Base-by-base conservation (phyloP, 345 rosid genomes). In the Cardamine chenopodiifolia region DNA sequence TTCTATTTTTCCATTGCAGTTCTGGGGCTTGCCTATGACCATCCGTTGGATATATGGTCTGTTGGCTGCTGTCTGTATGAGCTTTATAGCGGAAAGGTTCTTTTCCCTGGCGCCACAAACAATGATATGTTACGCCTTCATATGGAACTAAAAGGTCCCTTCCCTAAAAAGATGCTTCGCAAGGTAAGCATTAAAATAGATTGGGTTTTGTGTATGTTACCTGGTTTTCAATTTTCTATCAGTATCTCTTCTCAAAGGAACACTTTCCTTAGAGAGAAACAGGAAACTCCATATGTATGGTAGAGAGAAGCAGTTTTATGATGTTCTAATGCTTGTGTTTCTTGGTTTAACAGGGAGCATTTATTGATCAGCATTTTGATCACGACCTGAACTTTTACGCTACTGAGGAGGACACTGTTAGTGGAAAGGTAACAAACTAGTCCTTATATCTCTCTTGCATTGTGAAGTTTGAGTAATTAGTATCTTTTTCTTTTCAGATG, bases 121-220 rank as follows among this genome's bases (percentile, higher is more conserved):
- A 96, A 90, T 82, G 99, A 96, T 83, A 96, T 96, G 98, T 81
- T 96, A 67, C 96, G 99, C 44, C 95, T 96, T 81, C 98, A 92
- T 76, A 96, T 92, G 96, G 99, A 96, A 74, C 75, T 92, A 76
- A 96, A 96, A 76, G 99, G 99, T 25, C 88, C 89, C 72, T 90
- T 92, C 76, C 96, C 99, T 1, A 96, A 96, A 91, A 96, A 92
- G 86, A 88, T 96, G 98, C 88, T 96, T 57, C 92, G 90, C 62
- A 92, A 89, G 98, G 99, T 92, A 74, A 59, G 58, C 35, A 4
- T 11, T 53, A 14, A 37, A 57, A 20, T 71, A 64, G 40, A 19
- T 48, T 17, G 23, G 53, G 6, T 13, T 14, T 60, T 37, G 17
- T 34, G 15, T 8, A 17, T 32, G 44, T 58, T n/a, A 58, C 63